phyloP scores from a whole-genome alignment of 2,329 filamentous ascomycete genomes.

The Thielaviopsis populi region DNA sequence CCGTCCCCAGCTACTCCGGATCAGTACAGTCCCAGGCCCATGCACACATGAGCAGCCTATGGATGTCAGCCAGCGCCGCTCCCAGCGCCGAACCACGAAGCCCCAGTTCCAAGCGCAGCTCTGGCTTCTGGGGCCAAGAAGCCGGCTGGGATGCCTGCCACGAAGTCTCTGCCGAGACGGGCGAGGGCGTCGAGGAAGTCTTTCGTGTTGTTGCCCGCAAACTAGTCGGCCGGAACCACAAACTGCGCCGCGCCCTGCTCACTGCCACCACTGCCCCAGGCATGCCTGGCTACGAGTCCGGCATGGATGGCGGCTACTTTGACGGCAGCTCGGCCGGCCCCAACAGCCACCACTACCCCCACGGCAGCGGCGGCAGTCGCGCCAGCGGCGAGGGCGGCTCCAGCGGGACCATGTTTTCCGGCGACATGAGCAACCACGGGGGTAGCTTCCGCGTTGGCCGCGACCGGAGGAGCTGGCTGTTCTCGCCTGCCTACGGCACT shows the following conservation, averaged over 20 bases:
- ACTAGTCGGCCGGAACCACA: constrained; percentile 48
- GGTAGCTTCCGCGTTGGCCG: constrained; percentile 43
- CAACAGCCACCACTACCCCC: not conserved
- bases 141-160: constrained; percentile 95
- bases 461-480: constrained; percentile 45
- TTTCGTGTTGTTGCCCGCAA: constrained; percentile 57
- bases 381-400: constrained; percentile 38
- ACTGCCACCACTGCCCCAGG: constrained; percentile 39
- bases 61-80: constrained; percentile 15
- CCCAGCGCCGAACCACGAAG: constrained; percentile 37
- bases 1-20: constrained; percentile 22
- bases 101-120: constrained; percentile 50
- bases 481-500: constrained; percentile 36
- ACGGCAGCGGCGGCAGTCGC: constrained; percentile 26
- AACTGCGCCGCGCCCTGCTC: constrained; percentile 44
- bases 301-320: constrained; percentile 36
- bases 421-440: not conserved
- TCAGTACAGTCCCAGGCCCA: constrained; percentile 20
- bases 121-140: constrained; percentile 80
- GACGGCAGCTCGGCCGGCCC: constrained; percentile 32
- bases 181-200: constrained; percentile 92
- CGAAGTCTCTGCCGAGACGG: constrained; percentile 86
- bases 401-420: constrained; percentile 20
- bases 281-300: constrained; percentile 32
- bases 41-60: constrained; percentile 10